A percentile compares a stretch with the other conserved stretches of the same genome.
phyloP scores from a whole-genome alignment of 75 land plant genomes.

The Sequoiadendron giganteum region DNA sequence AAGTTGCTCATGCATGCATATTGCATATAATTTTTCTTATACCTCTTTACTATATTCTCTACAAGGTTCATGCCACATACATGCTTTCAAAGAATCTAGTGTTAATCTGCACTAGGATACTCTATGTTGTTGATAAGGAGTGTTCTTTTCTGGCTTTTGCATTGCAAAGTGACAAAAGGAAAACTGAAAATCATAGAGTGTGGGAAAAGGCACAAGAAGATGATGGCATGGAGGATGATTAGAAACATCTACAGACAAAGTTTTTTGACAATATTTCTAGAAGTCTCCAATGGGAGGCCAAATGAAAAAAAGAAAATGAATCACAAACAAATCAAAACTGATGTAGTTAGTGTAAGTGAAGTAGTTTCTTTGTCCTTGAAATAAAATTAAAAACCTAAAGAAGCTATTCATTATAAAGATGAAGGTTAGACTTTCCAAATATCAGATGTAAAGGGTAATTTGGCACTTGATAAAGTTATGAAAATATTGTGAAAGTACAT shows the following conservation, averaged over 20 bases:
- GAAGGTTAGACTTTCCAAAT: background rate
- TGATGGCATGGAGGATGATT: background rate
- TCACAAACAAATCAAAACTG: conserved; percentile 6
- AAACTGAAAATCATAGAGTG: background rate
- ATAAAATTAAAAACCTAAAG: background rate
- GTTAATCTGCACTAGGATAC: background rate
- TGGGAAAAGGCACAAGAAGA: background rate
- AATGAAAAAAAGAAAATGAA: background rate
- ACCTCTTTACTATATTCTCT: too few relatives aligned
- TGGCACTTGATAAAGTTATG: background rate
- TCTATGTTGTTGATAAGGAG: background rate
- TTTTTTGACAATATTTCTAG: background rate
- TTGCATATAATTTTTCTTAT: too few relatives aligned
- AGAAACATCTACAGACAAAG: background rate
- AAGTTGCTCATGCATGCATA: too few relatives aligned
- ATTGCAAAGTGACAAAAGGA: background rate
- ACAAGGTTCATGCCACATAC: background rate
- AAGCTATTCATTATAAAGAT: background rate
- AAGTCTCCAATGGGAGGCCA: background rate
- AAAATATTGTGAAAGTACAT: background rate
- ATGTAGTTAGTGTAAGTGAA: background rate
- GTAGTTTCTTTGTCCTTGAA: background rate
- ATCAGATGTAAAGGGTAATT: background rate
- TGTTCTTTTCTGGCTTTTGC: conserved; percentile 7
- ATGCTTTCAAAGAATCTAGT: background rate